Percentiles rank a stretch among this genome's conserved stretches.
Evolutionary conservation across 352 stramenopile genomes (phyloP).

Genomic region (Phytopythium boreale): DNA sequence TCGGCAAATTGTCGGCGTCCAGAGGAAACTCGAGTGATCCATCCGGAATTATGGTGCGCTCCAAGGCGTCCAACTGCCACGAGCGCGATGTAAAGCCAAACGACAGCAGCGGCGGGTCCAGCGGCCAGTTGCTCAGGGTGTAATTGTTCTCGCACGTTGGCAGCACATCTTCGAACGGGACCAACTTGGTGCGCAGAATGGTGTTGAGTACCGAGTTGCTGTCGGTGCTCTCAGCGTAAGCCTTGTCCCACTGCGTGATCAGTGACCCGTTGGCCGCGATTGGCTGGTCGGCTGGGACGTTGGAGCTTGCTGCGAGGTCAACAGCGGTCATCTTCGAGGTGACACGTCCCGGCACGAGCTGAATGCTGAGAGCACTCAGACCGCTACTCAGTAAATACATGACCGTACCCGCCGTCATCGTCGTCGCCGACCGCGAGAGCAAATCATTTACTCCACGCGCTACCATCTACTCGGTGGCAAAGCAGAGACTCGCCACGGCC

Average conservation of each 20-base stretch:
- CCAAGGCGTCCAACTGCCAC: no score
- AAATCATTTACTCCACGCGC: background rate
- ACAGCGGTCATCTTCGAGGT: background rate
- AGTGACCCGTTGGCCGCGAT: slow-evolving; percentile 1
- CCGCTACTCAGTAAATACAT: slow-evolving; percentile 2
- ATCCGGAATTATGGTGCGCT: no score
- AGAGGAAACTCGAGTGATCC: no score
- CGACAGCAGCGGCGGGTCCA: no score
- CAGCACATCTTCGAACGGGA: background rate
- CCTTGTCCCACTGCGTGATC: slow-evolving; percentile 1
- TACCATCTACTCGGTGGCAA: background rate
- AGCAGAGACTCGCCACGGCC: background rate
- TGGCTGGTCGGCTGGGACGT: background rate
- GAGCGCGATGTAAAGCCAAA: no score
- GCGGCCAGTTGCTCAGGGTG: no score
- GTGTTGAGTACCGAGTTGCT: slow-evolving; percentile 10
- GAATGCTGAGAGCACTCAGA: slow-evolving; percentile 7
- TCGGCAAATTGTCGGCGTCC: no score
- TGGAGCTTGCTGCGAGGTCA: slow-evolving; percentile 1
- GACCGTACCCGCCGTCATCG: background rate
- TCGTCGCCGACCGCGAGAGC: background rate
- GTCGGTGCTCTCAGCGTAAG: background rate
- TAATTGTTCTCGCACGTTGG: no score
- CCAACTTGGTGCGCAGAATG: slow-evolving; percentile 14
- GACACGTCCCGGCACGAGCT: slow-evolving; percentile 3